phyloP scores from a whole-genome alignment of 495 filamentous ascomycete genomes.

The Entonaema liquescens region DNA sequence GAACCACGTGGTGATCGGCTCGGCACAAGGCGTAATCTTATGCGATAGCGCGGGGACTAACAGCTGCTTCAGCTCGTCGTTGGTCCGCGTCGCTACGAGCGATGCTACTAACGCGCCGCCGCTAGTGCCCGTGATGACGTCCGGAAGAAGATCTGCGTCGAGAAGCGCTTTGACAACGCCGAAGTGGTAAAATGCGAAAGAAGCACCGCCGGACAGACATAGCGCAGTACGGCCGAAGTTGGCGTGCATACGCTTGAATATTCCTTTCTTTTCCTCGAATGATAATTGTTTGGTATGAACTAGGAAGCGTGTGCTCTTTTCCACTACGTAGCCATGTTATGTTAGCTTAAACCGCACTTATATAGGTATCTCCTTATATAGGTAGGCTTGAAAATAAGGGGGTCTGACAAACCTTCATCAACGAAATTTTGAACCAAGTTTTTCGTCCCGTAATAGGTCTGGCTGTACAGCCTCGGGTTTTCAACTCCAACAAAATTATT shows the following conservation, averaged over 20 bases:
- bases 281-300: slow-evolving; percentile 69
- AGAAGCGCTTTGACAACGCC: slow-evolving; percentile 91
- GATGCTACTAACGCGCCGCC: slow-evolving; percentile 93
- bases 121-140: slow-evolving; percentile 95
- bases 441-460: slow-evolving; percentile 97
- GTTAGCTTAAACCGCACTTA: slow-evolving; percentile 18
- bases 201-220: slow-evolving; percentile 92
- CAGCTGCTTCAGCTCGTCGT: slow-evolving; percentile 85
- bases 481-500: slow-evolving; percentile 97
- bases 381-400: background rate
- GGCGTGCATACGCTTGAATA: slow-evolving; percentile 87
- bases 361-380: background rate
- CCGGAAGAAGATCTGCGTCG: slow-evolving; percentile 84
- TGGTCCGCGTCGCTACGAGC: slow-evolving; percentile 86
- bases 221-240: slow-evolving; percentile 94
- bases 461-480: slow-evolving; percentile 90
- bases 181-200: slow-evolving; percentile 97
- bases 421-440: slow-evolving; percentile 87
- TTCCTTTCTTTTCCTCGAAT: slow-evolving; percentile 76
- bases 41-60: slow-evolving; percentile 85
- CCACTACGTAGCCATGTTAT: slow-evolving; percentile 52
- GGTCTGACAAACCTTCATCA: slow-evolving; percentile 70
- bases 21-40: slow-evolving; percentile 85
- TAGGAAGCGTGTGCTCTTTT: slow-evolving; percentile 71
- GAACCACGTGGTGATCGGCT: slow-evolving; percentile 77